phyloP scores from a whole-genome alignment of 2,329 filamentous ascomycete species.

The Zymoseptoria passerinii region DNA sequence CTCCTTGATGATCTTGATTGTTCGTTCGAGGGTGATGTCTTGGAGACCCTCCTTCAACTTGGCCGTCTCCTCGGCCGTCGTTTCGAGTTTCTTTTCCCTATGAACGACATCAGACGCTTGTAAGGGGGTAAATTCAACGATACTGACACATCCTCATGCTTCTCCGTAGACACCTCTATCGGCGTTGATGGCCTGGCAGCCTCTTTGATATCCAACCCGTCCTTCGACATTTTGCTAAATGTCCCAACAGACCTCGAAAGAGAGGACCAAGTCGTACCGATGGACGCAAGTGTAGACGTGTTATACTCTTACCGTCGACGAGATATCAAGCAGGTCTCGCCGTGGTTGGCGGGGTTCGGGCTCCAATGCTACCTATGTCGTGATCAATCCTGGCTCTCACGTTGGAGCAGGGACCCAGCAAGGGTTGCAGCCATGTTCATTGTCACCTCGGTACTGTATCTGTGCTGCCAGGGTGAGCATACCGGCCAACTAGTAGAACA shows the following conservation, averaged over 20 bases:
- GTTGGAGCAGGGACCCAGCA: not conserved
- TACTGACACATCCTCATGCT: not conserved
- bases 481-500: too few relatives aligned
- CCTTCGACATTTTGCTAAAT: not conserved
- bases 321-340: not conserved
- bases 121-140: not conserved
- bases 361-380: not conserved
- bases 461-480: not conserved
- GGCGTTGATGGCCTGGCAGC: not conserved
- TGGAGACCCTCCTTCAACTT: conserved; percentile 4
- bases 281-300: not conserved
- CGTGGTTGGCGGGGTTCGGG: not conserved
- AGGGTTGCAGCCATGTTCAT: not conserved
- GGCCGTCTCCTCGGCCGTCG: conserved; percentile 2
- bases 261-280: not conserved
- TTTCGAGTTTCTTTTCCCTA: conserved; percentile 4
- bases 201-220: conserved; percentile 1
- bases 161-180: not conserved
- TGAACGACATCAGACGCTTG: not conserved
- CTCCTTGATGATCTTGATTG: conserved; percentile 6
- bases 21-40: conserved; percentile 4
- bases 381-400: not conserved
- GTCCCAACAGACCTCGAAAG: not conserved
- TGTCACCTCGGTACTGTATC: not conserved
- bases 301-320: not conserved